Conservation (phyloP, 257 asterid species). For the Gentiana straminea region DNA sequence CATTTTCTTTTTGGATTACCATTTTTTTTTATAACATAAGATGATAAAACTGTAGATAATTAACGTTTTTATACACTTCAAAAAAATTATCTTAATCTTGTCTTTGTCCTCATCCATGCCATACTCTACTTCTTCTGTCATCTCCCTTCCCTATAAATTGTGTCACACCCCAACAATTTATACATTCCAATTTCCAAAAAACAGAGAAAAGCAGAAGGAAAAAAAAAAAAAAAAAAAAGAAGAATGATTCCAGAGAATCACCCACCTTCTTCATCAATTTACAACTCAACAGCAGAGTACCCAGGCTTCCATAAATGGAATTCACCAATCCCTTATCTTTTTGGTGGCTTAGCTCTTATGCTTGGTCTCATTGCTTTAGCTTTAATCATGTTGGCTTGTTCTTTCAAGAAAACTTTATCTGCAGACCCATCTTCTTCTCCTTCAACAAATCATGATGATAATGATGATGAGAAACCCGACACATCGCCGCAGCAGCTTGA, state of each 20-base stretch:
- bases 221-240: neutral
- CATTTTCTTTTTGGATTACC: too few species aligned
- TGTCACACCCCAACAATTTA: too few species aligned
- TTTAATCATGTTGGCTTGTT: constrained; percentile 30
- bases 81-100: too few species aligned
- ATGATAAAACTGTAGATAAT: too few species aligned
- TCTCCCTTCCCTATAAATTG: too few species aligned
- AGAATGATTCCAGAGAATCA: constrained; percentile 2
- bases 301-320: constrained; percentile 5
- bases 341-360: constrained; percentile 23
- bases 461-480: neutral
- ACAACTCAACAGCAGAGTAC: neutral
- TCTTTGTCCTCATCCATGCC: too few species aligned
- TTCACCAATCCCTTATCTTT: constrained; percentile 19
- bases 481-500: constrained; percentile 6
- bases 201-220: too few species aligned
- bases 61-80: too few species aligned
- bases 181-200: too few species aligned
- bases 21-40: too few species aligned
- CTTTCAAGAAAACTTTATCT: constrained; percentile 16
- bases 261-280: neutral
- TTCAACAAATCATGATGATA: neutral
- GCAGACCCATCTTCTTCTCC: neutral
- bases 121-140: too few species aligned
- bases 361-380: constrained; percentile 34